Evolutionary conservation across 164 flowering plant species (phyloP), one percentile per base, ranked within the genome.

Genomic region (Chloranthus sessilifolius): DNA sequence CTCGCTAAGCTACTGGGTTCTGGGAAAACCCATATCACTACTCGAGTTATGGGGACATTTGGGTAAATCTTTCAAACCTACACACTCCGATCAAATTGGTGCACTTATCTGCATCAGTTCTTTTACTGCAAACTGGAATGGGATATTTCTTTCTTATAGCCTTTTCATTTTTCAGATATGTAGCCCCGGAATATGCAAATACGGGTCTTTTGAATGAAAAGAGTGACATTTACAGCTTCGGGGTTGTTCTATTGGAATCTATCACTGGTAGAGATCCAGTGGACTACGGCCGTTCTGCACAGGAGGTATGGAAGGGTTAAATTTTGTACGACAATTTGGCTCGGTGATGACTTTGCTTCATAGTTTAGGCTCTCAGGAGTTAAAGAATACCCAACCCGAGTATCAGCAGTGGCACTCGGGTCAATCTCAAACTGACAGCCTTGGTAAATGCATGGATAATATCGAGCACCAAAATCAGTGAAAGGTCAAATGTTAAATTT

Each of bases 21-120:
- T 52, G 95, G 90, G 45, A 78, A 74, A 64, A 82, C 83, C 70
- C 81, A 85, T 55, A 75, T 85, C 33, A 72, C 85, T 24, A 85
- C 95, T 43, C 68, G 95, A 70, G 89, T 85, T 28, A 85, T 85
- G 95, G 95, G 95, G 15, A 85, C 95, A n/a, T 85, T 82, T 60
- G 95, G 95, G 90, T 85, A 48, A 70, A 33, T n/a, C n/a, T n/a
- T 26, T 31, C 15, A n/a, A 20, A 43, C 17, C 3, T 21, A 53
- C 40, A 23, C 20, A 15, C 19, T 21, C 7, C 28, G 1, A 12
- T 30, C 12, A 29, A 21, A 10, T 31, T 28, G 1, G n/a, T 9
- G 6, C 23, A 10, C 1, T 9, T 19, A 16, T 20, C 22, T 28
- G 35, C 8, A 11, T n/a, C n/a, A n/a, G n/a, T n/a, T n/a, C n/a